Evolutionary conservation across 2,329 filamentous ascomycete species (phyloP).

Genomic region (Fusarium ramigenum): DNA sequence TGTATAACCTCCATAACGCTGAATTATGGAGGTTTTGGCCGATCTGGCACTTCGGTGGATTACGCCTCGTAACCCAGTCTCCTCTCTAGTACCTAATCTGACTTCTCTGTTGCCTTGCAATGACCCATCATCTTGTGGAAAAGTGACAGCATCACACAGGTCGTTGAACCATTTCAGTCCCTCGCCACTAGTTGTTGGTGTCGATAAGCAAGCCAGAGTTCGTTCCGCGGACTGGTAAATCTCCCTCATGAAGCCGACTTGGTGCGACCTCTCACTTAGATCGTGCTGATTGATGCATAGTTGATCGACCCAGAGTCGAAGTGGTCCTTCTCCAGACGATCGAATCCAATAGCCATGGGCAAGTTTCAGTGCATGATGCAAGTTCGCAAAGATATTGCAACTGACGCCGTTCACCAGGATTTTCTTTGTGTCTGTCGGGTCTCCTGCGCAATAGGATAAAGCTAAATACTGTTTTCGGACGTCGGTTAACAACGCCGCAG

Average conservation of each 20-base stretch:
- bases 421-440: accelerated
- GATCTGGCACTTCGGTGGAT: too few species aligned
- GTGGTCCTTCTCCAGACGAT: accelerated
- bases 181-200: accelerated
- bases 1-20: too few species aligned
- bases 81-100: too few species aligned
- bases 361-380: accelerated
- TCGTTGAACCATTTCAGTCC: background rate
- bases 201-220: accelerated
- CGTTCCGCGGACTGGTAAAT: accelerated
- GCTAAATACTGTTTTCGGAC: accelerated
- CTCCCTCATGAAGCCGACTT: accelerated
- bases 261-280: accelerated
- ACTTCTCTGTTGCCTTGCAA: background rate
- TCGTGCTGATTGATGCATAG: background rate
- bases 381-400: accelerated
- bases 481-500: accelerated
- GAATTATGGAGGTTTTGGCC: too few species aligned
- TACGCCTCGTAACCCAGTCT: too few species aligned
- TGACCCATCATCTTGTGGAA: background rate
- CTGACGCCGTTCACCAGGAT: accelerated
- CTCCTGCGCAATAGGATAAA: accelerated
- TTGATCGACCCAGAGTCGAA: background rate
- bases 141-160: accelerated
- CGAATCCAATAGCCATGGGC: accelerated